A percentile compares a stretch with the other conserved stretches of the same genome.
Evolutionary conservation across 768 basidiomycete genomes (phyloP).

Genomic region (Boletus reticulatus): DNA sequence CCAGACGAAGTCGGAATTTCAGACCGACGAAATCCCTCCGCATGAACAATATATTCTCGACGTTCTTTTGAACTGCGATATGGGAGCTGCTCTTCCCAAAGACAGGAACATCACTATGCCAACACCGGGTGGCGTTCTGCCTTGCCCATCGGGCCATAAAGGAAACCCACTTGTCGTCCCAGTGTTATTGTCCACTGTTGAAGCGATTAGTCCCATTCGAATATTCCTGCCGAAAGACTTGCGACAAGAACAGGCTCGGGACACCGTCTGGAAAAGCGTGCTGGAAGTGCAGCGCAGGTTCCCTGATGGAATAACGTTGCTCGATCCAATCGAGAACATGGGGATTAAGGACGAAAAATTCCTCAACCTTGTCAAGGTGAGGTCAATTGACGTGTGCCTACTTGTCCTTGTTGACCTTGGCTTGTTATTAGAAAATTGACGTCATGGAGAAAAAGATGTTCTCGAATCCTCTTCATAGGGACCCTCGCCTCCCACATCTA

Average conservation of each 20-base stretch:
- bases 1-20: slow-evolving; percentile 66
- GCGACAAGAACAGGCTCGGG: slow-evolving; percentile 68
- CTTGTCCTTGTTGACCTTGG: background rate
- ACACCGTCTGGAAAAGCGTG: slow-evolving; percentile 88
- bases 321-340: slow-evolving; percentile 95
- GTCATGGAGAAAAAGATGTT: slow-evolving; percentile 85
- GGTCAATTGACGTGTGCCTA: slow-evolving; percentile 3
- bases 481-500: slow-evolving; percentile 73
- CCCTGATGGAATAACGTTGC: slow-evolving; percentile 78
- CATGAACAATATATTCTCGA: slow-evolving; percentile 94
- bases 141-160: slow-evolving; percentile 68
- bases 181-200: slow-evolving; percentile 81
- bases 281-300: slow-evolving; percentile 89
- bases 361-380: slow-evolving; percentile 77
- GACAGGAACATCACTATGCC: slow-evolving; percentile 52
- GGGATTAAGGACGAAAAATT: slow-evolving; percentile 95
- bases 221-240: slow-evolving; percentile 90
- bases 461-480: slow-evolving; percentile 73
- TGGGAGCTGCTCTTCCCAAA: slow-evolving; percentile 58
- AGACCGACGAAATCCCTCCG: slow-evolving; percentile 65
- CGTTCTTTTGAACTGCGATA: slow-evolving; percentile 80
- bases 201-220: slow-evolving; percentile 83
- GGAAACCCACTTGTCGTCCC: slow-evolving; percentile 87
- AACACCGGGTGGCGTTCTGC: slow-evolving; percentile 69
- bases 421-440: slow-evolving; percentile 72